phyloP scores from a whole-genome alignment of 2,329 filamentous ascomycete genomes.

The Alternaria conjuncta region DNA sequence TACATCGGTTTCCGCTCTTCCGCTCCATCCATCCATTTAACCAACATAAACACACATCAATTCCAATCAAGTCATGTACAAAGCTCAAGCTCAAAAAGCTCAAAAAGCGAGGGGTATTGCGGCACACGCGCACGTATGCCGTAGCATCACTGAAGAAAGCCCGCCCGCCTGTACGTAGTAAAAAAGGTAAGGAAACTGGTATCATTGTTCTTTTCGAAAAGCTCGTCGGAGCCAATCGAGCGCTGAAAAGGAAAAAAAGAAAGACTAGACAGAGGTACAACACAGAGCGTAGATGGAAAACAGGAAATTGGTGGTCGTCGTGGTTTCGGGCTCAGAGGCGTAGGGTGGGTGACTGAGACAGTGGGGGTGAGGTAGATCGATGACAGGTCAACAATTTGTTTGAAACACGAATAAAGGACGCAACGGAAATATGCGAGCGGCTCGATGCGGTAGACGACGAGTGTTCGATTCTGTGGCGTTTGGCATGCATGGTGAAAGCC shows the following conservation, averaged over 20 bases:
- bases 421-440: slow-evolving; percentile 3
- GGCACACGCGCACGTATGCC: not conserved
- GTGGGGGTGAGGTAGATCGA: not conserved
- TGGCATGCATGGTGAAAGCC: not conserved
- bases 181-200: not conserved
- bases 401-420: slow-evolving; percentile 3
- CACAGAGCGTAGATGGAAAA: not conserved
- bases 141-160: not conserved
- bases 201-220: not conserved
- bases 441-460: slow-evolving; percentile 3
- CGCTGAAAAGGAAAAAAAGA: not conserved
- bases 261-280: not conserved
- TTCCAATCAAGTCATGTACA: not conserved
- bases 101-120: not conserved
- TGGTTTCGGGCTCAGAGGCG: not conserved
- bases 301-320: not conserved
- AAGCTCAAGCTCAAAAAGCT: not conserved
- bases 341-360: not conserved
- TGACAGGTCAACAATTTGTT: slow-evolving; percentile 12
- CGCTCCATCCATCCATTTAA: not conserved
- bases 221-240: not conserved
- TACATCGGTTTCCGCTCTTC: not conserved
- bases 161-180: not conserved
- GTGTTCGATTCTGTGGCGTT: slow-evolving; percentile 4
- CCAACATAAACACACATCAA: not conserved